Evolutionary conservation across 495 filamentous ascomycete genomes (phyloP).

Genomic region (Penicillium maclennaniae): DNA sequence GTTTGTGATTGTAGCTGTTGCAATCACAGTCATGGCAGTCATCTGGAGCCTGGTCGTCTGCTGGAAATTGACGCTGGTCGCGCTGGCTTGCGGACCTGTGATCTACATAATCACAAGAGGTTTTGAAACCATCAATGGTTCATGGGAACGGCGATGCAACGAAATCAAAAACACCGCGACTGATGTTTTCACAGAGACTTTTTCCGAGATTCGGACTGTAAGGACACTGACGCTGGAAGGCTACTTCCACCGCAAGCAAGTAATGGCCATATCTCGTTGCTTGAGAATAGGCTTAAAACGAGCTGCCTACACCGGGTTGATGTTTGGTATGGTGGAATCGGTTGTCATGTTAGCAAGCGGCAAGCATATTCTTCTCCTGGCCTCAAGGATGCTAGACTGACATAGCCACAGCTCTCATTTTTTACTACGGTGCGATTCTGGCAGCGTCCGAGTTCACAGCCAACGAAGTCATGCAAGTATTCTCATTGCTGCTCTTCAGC

Average conservation of each 20-base stretch:
- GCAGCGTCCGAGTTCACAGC: conserved; percentile 47
- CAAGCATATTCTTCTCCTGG: conserved; percentile 18
- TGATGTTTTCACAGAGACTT: conserved; percentile 70
- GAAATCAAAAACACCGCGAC: conserved; percentile 51
- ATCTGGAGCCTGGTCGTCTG: conserved; percentile 69
- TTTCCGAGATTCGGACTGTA: conserved; percentile 79
- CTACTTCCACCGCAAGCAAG: conserved; percentile 68
- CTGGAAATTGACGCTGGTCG: conserved; percentile 82
- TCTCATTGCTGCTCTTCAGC: conserved; percentile 81
- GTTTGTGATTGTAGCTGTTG: conserved; percentile 57
- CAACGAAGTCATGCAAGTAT: conserved; percentile 62
- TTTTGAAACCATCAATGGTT: conserved; percentile 57
- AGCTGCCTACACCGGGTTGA: conserved; percentile 59
- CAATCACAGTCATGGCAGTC: conserved; percentile 63
- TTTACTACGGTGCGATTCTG: conserved; percentile 74
- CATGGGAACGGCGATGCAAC: conserved; percentile 69
- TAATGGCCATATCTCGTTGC: conserved; percentile 37
- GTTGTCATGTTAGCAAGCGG: conserved; percentile 65
- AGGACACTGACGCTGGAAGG: conserved; percentile 70
- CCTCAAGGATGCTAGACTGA: conserved; percentile 2
- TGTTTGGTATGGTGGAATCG: conserved; percentile 74
- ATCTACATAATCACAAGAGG: conserved; percentile 61
- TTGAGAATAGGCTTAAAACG: conserved; percentile 30
- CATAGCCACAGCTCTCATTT: conserved; percentile 60
- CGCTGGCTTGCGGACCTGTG: conserved; percentile 62